Base-by-base conservation (phyloP, 2,329 filamentous ascomycete species). In the Drechmeria coniospora region DNA sequence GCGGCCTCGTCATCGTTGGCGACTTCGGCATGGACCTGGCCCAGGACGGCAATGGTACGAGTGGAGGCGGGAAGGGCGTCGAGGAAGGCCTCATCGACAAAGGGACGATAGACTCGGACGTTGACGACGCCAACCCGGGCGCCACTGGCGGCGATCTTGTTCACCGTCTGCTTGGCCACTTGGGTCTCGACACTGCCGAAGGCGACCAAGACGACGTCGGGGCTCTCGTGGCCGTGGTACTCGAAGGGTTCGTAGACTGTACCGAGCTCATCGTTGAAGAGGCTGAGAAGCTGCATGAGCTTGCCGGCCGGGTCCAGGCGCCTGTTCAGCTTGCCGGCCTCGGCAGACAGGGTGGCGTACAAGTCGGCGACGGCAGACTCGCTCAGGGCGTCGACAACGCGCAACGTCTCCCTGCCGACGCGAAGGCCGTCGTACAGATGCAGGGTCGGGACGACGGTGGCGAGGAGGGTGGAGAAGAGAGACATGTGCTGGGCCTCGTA, bases 401-500 rank as follows among this genome's bases (percentile, higher is more conserved):
- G 69, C 14, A 82, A 73, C 13, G 79, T 90, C 57, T 92, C 84
- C 28, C 82, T 68, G 30, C 79, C 79, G 35, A 87, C 74, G 32
- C 73, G 77, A 31, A 93, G 72, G 34, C 84, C 86, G 47, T 93
- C 84, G 47, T 90, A 92, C 40, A 84, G 73, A 51, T 93, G 84
- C 16, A 93, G 65, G 0, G 79, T 81, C n/a, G 84, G 84, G 16
- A 87, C 51, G 10, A 90, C 59, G 25, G 70, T 74, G 13, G 84
- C 79, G 35, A 92, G 61, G 15, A 92, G 58, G 4, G 83, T 93
- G 1, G 84, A 72, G 43, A 92, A 76, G n/a, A 93, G 59, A 6
- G 84, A 71, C 79, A 93, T 93, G 58, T 98, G 90, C 63, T 98
- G 90, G 26, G 79, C 68, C 60, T 98, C 90, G 41, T 92, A 86